Evolutionary conservation across 2,329 filamentous ascomycete species (phyloP).

Genomic region (Geoglossum cookeanum): DNA sequence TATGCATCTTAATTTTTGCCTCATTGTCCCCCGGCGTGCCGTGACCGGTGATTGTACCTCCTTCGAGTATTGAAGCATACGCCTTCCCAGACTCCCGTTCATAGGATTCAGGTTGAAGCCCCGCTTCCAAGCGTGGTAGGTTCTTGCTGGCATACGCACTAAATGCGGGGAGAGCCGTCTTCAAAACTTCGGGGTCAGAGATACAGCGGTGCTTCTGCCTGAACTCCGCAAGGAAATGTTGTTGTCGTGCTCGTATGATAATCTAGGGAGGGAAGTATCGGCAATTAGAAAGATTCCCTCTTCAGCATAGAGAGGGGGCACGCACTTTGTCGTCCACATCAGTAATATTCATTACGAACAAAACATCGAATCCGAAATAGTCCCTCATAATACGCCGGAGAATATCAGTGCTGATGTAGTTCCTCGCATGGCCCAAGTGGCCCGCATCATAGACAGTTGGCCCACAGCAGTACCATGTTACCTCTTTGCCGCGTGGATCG

Average conservation of each 20-base stretch:
- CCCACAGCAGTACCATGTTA: conserved; percentile 79
- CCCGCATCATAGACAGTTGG: conserved; percentile 72
- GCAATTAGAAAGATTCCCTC: not conserved
- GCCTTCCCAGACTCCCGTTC: conserved; percentile 27
- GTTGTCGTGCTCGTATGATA: conserved; percentile 49
- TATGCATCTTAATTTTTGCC: conserved; percentile 80
- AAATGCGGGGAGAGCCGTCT: conserved; percentile 32
- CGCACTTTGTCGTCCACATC: conserved; percentile 41
- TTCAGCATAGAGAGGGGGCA: not conserved
- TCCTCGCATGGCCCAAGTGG: conserved; percentile 67
- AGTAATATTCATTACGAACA: conserved; percentile 87
- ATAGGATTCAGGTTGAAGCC: conserved; percentile 28
- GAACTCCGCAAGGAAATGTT: conserved; percentile 56
- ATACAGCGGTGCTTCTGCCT: conserved; percentile 29
- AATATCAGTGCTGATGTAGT: conserved; percentile 83
- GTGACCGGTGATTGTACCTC: conserved; percentile 33
- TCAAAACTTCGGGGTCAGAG: conserved; percentile 25
- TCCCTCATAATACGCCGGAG: conserved; percentile 64
- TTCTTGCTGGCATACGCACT: conserved; percentile 48
- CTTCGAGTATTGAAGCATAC: conserved; percentile 35
- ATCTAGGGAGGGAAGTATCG: conserved; percentile 27
- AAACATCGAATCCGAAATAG: conserved; percentile 67
- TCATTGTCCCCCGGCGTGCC: conserved; percentile 51
- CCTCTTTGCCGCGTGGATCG: conserved; percentile 43
- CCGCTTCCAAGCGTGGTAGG: conserved; percentile 29